A percentile compares a stretch with the other conserved stretches of the same genome.
These are phyloP conservation scores for Plenodomus tracheiphilus DNA, from an alignment of 2,329 filamentous ascomycete species.

Conservation along the genomic window DNA sequence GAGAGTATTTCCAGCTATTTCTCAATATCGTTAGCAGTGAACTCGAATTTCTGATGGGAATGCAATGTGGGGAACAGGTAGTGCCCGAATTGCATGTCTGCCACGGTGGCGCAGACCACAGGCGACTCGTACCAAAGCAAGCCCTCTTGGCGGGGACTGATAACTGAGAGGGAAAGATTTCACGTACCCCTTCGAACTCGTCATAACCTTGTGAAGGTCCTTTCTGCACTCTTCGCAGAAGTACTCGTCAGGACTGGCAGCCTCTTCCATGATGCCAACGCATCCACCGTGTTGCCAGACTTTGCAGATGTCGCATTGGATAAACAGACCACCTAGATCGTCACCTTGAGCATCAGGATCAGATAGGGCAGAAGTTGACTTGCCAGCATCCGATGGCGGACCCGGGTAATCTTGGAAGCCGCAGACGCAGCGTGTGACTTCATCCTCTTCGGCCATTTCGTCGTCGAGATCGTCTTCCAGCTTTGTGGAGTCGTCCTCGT, in stretches of 20 bases:
- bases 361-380: slow-evolving; percentile 59
- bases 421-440: slow-evolving; percentile 94
- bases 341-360: slow-evolving; percentile 60
- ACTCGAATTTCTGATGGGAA: background rate
- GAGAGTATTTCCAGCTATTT: slow-evolving; percentile 63
- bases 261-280: slow-evolving; percentile 94
- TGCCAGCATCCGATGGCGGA: slow-evolving; percentile 62
- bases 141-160: slow-evolving; percentile 7
- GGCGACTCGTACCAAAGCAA: background rate
- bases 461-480: slow-evolving; percentile 63
- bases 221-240: slow-evolving; percentile 92
- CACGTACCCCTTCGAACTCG: slow-evolving; percentile 81
- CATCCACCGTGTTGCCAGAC: slow-evolving; percentile 99
- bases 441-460: slow-evolving; percentile 70
- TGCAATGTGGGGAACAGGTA: no score
- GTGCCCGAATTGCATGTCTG: background rate
- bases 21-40: slow-evolving; percentile 4
- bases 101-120: background rate
- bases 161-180: slow-evolving; percentile 13
- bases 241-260: slow-evolving; percentile 92
- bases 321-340: slow-evolving; percentile 91
- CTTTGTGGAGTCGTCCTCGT: slow-evolving; percentile 50
- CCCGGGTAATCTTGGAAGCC: slow-evolving; percentile 94
- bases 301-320: slow-evolving; percentile 96
- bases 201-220: slow-evolving; percentile 83